Conservation (phyloP, 441 rosid genomes). For the Brassica balearica region DNA sequence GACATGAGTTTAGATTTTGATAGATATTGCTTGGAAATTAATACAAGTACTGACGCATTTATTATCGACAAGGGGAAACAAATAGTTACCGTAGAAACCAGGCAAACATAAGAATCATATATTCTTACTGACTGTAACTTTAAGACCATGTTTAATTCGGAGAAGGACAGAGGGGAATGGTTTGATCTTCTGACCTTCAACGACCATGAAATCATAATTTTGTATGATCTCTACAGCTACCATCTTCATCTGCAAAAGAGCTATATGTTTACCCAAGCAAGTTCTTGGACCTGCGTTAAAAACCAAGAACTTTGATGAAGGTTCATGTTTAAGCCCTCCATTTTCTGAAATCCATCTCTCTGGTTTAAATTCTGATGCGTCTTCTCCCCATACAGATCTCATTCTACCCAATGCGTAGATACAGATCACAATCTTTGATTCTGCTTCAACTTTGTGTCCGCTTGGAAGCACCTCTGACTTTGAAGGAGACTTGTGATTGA, state of each 20-base stretch:
- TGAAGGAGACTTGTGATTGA: slow-evolving; percentile 40
- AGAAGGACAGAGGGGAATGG: background rate
- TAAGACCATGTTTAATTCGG: background rate
- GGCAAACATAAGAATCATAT: background rate
- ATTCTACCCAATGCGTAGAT: slow-evolving; percentile 68
- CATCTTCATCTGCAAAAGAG: slow-evolving; percentile 31
- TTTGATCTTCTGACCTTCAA: slow-evolving; percentile 12
- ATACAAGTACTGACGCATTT: too few species aligned
- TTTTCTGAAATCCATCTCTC: slow-evolving; percentile 43
- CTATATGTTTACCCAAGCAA: slow-evolving; percentile 34
- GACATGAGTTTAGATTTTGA: too few species aligned
- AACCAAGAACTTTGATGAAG: slow-evolving; percentile 21
- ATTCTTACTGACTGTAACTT: slow-evolving; percentile 1
- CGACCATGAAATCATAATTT: slow-evolving; percentile 24
- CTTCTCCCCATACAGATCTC: slow-evolving; percentile 65
- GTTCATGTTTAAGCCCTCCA: slow-evolving; percentile 22
- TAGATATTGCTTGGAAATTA: too few species aligned
- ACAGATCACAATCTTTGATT: slow-evolving; percentile 58
- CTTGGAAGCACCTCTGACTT: slow-evolving; percentile 54
- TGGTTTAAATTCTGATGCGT: slow-evolving; percentile 57
- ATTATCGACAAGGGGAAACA: background rate
- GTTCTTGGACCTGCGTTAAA: slow-evolving; percentile 32
- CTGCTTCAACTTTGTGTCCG: slow-evolving; percentile 51
- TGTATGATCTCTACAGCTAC: slow-evolving; percentile 17
- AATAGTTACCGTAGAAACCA: background rate